These are phyloP conservation scores for Mucor indicus DNA, from an alignment of 371 early-diverging fungal genomes.

Conservation along the genomic window DNA sequence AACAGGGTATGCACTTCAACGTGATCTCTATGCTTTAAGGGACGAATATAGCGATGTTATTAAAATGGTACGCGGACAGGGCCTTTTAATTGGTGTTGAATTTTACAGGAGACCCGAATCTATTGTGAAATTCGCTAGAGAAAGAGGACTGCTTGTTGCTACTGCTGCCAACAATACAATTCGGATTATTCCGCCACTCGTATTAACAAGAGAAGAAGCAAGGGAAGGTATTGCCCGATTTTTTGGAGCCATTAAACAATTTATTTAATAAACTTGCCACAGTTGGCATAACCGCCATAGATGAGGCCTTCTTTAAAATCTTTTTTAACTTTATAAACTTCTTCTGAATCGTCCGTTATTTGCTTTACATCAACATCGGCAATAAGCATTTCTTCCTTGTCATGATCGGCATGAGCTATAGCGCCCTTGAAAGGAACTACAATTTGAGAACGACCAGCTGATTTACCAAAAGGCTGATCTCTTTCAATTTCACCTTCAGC, in stretches of 20 bases:
- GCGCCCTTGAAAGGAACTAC: slow-evolving; percentile 35
- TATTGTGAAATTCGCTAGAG: slow-evolving; percentile 61
- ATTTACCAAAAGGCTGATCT: slow-evolving; percentile 16
- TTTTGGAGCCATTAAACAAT: slow-evolving; percentile 37
- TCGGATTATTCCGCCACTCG: slow-evolving; percentile 78
- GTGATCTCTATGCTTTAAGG: slow-evolving; percentile 34
- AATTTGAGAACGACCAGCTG: slow-evolving; percentile 32
- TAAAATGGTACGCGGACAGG: slow-evolving; percentile 68
- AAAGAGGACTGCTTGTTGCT: slow-evolving; percentile 71
- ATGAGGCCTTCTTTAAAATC: slow-evolving; percentile 27
- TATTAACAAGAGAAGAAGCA: slow-evolving; percentile 57
- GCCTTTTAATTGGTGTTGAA: slow-evolving; percentile 71
- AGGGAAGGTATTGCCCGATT: slow-evolving; percentile 56
- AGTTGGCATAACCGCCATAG: slow-evolving; percentile 2
- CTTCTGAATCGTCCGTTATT: slow-evolving; percentile 28
- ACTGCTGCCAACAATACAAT: slow-evolving; percentile 73
- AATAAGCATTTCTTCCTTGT: slow-evolving; percentile 31
- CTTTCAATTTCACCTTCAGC: slow-evolving; percentile 3
- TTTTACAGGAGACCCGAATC: slow-evolving; percentile 49
- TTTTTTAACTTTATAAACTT: slow-evolving; percentile 25
- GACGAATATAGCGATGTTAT: slow-evolving; percentile 35
- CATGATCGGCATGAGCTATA: slow-evolving; percentile 18
- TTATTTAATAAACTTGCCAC: slow-evolving; percentile 8
- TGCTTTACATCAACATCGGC: slow-evolving; percentile 21
- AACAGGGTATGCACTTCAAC: slow-evolving; percentile 57